Conservation (phyloP, 2,329 filamentous ascomycete species). For the Ceratocystis lukuohia region DNA sequence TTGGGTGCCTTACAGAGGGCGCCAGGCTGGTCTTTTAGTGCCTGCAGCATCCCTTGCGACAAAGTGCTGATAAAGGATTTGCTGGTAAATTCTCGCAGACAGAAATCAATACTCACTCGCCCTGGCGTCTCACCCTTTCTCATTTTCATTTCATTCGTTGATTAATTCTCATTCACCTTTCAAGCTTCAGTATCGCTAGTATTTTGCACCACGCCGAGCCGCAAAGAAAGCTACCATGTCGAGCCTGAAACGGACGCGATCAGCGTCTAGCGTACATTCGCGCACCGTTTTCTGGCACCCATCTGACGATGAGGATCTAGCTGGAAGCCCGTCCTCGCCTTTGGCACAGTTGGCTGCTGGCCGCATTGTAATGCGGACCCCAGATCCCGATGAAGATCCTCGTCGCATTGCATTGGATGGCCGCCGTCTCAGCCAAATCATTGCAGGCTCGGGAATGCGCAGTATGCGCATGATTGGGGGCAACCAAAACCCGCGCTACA, state of each 20-base stretch:
- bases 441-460: slow-evolving; percentile 58
- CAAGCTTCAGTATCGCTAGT: neutral
- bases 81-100: neutral
- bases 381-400: slow-evolving; percentile 32
- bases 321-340: slow-evolving; percentile 8
- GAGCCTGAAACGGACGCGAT: slow-evolving; percentile 30
- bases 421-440: slow-evolving; percentile 44
- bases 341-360: slow-evolving; percentile 14
- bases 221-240: slow-evolving; percentile 21
- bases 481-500: slow-evolving; percentile 71
- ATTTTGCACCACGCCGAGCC: neutral
- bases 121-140: neutral
- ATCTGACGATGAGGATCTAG: slow-evolving; percentile 20
- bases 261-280: slow-evolving; percentile 24
- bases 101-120: neutral
- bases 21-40: neutral
- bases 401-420: slow-evolving; percentile 39
- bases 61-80: neutral
- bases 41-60: neutral
- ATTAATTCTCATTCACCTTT: neutral
- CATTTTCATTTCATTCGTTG: neutral
- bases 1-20: too few relatives aligned
- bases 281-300: slow-evolving; percentile 18
- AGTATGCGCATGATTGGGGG: slow-evolving; percentile 83
- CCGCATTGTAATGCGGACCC: slow-evolving; percentile 17